Conservation (phyloP, 1,139 yeast species). For the Pichia sp. region DNA sequence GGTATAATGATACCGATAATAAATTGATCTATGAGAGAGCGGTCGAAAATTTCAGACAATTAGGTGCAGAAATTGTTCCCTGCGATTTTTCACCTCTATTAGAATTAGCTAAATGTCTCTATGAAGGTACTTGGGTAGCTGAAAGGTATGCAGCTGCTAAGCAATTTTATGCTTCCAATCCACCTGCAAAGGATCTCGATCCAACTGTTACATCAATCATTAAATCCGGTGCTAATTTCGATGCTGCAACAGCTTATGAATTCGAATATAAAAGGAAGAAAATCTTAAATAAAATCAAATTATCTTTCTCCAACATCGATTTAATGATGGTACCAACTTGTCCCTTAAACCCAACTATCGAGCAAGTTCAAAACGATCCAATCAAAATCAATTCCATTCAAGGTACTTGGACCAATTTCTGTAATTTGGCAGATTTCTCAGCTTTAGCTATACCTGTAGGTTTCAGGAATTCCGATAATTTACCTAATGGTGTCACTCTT, state of each 20-base stretch:
- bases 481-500: slow-evolving; percentile 86
- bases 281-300: slow-evolving; percentile 57
- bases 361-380: slow-evolving; percentile 70
- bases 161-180: slow-evolving; percentile 64
- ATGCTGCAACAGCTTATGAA: slow-evolving; percentile 79
- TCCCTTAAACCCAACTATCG: slow-evolving; percentile 81
- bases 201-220: slow-evolving; percentile 78
- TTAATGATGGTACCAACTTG: slow-evolving; percentile 87
- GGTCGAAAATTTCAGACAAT: slow-evolving; percentile 43
- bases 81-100: slow-evolving; percentile 68
- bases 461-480: slow-evolving; percentile 74
- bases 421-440: slow-evolving; percentile 85
- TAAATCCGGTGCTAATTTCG: slow-evolving; percentile 63
- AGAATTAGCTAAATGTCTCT: slow-evolving; percentile 79
- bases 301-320: slow-evolving; percentile 53
- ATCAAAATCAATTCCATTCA: slow-evolving; percentile 74
- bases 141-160: slow-evolving; percentile 83
- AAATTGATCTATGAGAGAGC: slow-evolving; percentile 60
- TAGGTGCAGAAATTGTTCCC: slow-evolving; percentile 51
- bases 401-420: slow-evolving; percentile 96
- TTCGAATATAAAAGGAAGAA: slow-evolving; percentile 79
- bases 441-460: slow-evolving; percentile 91
- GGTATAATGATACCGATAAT: slow-evolving; percentile 79
- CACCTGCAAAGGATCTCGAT: slow-evolving; percentile 67
- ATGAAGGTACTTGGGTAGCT: slow-evolving; percentile 99